phyloP scores from a whole-genome alignment of 2,329 filamentous ascomycete species.

The Tolypocladium inflatum region DNA sequence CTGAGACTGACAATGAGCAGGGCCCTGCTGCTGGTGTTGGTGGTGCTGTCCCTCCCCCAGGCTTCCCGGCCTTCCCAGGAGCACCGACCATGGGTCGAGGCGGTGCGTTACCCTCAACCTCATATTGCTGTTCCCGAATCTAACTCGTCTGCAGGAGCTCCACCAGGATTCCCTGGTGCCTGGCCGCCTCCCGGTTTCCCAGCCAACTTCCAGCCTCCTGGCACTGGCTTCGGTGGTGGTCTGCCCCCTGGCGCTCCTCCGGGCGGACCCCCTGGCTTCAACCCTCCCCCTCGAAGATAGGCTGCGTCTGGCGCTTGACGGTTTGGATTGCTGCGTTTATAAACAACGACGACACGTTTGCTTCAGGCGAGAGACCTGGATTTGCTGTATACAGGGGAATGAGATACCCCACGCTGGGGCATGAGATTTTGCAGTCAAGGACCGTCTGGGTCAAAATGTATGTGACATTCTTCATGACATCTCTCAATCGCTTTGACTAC shows the following conservation, averaged over 20 bases:
- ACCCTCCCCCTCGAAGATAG: slow-evolving; percentile 58
- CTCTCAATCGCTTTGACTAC: background rate
- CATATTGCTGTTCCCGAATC: slow-evolving; percentile 7
- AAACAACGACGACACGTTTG: slow-evolving; percentile 14
- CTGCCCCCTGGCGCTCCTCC: slow-evolving; percentile 24
- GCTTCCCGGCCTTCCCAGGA: slow-evolving; percentile 44
- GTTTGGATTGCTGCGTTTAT: slow-evolving; percentile 12
- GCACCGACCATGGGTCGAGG: slow-evolving; percentile 40
- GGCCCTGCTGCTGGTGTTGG: slow-evolving; percentile 84
- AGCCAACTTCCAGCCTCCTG: slow-evolving; percentile 3
- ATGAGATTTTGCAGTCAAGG: background rate
- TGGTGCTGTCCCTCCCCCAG: slow-evolving; percentile 55
- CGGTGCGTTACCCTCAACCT: slow-evolving; percentile 32
- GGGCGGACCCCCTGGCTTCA: slow-evolving; percentile 61
- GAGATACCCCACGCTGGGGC: background rate
- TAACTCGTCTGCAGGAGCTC: slow-evolving; percentile 30
- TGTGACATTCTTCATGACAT: slow-evolving; percentile 3
- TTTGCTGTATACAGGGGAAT: slow-evolving; percentile 8
- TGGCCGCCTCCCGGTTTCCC: slow-evolving; percentile 4
- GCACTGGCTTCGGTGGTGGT: slow-evolving; percentile 5
- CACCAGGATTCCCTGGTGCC: slow-evolving; percentile 40
- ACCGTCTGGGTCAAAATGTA: slow-evolving; percentile 4
- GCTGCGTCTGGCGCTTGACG: slow-evolving; percentile 15
- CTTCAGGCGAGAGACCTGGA: slow-evolving; percentile 11
- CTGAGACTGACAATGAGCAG: slow-evolving; percentile 23